phyloP scores from a whole-genome alignment of 768 basidiomycete species.

The Sutorius australiensis region DNA sequence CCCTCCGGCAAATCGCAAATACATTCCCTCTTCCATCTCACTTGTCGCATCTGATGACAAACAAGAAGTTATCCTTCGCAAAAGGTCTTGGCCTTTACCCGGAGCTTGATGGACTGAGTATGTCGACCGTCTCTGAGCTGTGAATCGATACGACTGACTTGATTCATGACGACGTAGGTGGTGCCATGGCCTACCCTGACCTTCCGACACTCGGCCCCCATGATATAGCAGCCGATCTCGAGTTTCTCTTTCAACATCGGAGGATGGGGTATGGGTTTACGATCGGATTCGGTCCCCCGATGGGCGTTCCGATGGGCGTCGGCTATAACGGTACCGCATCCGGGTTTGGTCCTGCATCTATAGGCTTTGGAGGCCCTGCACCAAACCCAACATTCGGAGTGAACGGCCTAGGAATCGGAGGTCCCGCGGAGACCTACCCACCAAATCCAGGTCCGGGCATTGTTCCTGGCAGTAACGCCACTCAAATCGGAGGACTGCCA shows the following conservation, averaged over 20 bases:
- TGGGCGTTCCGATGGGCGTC: conserved; percentile 20
- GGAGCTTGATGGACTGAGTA: conserved; percentile 21
- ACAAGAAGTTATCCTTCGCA: conserved; percentile 16
- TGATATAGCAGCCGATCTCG: conserved; percentile 53
- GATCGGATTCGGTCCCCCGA: conserved; percentile 23
- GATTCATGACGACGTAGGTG: conserved; percentile 38
- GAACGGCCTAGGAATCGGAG: conserved; percentile 21
- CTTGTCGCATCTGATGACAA: conserved; percentile 20
- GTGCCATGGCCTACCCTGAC: conserved; percentile 34
- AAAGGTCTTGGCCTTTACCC: conserved; percentile 18
- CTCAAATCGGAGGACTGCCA: conserved; percentile 10
- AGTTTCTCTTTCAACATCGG: conserved; percentile 47
- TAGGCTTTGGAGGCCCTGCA: conserved; percentile 16
- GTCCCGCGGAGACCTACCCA: conserved; percentile 15
- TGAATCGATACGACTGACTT: conserved; percentile 1
- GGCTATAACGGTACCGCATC: conserved; percentile 15
- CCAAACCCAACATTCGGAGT: conserved; percentile 17
- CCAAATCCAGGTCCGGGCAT: conserved; percentile 12
- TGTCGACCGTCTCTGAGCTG: conserved; percentile 4
- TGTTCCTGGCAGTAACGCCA: background rate
- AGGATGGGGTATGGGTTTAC: conserved; percentile 26
- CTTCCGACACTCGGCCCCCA: conserved; percentile 39
- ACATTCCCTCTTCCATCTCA: conserved; percentile 46
- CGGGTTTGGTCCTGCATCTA: conserved; percentile 14
- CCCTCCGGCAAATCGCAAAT: conserved; percentile 65